Conservation (phyloP, 2,329 filamentous ascomycete genomes). For the Alternaria triticimaculans region DNA sequence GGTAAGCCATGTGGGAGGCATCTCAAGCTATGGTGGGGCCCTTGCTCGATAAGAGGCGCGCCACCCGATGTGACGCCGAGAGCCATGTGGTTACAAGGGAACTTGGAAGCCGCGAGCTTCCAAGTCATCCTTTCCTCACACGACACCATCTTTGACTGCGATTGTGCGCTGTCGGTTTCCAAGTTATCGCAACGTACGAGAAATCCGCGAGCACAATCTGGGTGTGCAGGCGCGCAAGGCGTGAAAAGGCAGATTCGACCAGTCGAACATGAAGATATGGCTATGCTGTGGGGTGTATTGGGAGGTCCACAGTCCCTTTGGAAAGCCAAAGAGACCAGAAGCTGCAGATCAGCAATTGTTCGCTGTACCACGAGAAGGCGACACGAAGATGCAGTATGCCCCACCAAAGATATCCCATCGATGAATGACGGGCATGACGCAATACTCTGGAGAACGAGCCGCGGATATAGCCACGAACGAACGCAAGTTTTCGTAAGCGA, state of each 20-base stretch:
- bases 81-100: not conserved
- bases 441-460: not conserved
- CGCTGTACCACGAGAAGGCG: slow-evolving; percentile 10
- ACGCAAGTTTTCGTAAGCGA: slow-evolving; percentile 16
- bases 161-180: not conserved
- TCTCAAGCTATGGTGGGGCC: slow-evolving; percentile 34
- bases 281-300: slow-evolving; percentile 27
- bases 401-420: slow-evolving; percentile 13
- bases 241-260: not conserved
- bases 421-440: slow-evolving; percentile 16
- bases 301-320: slow-evolving; percentile 24
- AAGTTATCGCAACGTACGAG: not conserved
- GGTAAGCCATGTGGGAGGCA: slow-evolving; percentile 28
- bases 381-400: slow-evolving; percentile 11
- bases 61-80: slow-evolving; percentile 1
- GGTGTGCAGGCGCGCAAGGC: not conserved
- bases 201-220: not conserved
- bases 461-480: slow-evolving; percentile 16
- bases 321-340: slow-evolving; percentile 15
- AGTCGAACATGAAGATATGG: slow-evolving; percentile 23
- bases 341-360: slow-evolving; percentile 22
- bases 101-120: not conserved
- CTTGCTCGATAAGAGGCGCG: slow-evolving; percentile 11
- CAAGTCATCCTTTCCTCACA: not conserved
- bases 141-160: not conserved